A percentile compares a stretch with the other conserved stretches of the same genome.
Conservation (phyloP, 129 eudicot genomes). For the Flaveria bidentis region DNA sequence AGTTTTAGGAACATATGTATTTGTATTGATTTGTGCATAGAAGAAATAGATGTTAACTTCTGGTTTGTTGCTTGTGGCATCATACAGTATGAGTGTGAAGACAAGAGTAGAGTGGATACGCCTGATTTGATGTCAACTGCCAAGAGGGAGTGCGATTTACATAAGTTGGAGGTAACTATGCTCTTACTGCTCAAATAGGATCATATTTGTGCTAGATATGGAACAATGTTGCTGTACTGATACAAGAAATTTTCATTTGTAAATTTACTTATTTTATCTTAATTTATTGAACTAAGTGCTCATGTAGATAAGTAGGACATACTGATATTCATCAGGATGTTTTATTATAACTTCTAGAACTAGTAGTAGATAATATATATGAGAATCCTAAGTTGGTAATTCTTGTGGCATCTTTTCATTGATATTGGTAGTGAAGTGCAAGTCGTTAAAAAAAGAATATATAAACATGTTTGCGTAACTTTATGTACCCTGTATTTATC, state of each 20-base stretch:
- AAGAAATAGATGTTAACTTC: constrained; percentile 8
- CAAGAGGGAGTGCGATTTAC: constrained; percentile 22
- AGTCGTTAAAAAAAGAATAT: too few relatives aligned
- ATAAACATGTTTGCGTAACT: not conserved
- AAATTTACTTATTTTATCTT: not conserved
- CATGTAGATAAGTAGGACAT: constrained; percentile 13
- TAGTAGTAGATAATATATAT: constrained; percentile 1
- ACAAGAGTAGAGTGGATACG: constrained; percentile 20
- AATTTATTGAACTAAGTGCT: not conserved
- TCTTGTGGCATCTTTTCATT: not conserved
- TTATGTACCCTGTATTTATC: constrained; percentile 22
- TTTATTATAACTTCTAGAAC: not conserved
- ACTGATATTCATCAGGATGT: constrained; percentile 13
- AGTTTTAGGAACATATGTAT: not conserved
- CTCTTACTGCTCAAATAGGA: constrained; percentile 20
- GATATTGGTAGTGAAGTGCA: not conserved
- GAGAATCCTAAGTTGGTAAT: constrained; percentile 12
- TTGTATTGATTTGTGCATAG: constrained; percentile 1
- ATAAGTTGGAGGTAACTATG: constrained; percentile 41
- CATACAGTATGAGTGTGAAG: constrained; percentile 24
- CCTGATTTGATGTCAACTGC: constrained; percentile 12
- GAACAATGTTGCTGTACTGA: not conserved
- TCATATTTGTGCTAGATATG: constrained; percentile 16
- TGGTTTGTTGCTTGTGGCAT: constrained; percentile 23
- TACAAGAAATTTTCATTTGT: constrained; percentile 13